These are phyloP conservation scores for Trichoderma simmonsii DNA, from an alignment of 2,329 filamentous ascomycete genomes.

Conservation along the genomic window DNA sequence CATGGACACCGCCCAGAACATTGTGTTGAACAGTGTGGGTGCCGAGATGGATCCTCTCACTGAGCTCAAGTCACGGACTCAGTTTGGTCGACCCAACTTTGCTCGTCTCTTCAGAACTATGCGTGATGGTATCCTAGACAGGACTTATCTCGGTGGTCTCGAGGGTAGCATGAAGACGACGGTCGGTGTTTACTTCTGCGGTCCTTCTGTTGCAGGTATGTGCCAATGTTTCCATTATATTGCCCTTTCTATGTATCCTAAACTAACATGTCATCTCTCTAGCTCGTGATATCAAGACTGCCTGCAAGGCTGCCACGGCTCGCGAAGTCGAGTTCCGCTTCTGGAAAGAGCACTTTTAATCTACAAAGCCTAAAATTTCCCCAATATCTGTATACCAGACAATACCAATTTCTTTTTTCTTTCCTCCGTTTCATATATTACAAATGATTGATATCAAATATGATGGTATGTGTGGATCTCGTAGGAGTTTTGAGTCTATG, in stretches of 20 bases:
- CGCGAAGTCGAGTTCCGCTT: constrained; percentile 90
- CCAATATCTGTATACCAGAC: constrained; percentile 11
- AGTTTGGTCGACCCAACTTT: constrained; percentile 94
- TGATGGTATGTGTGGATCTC: constrained; percentile 8
- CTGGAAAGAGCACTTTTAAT: constrained; percentile 92
- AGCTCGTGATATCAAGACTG: constrained; percentile 81
- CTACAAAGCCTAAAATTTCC: background rate
- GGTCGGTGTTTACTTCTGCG: constrained; percentile 97
- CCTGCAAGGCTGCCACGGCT: constrained; percentile 68
- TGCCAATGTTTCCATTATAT: constrained; percentile 15
- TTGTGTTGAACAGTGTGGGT: constrained; percentile 92
- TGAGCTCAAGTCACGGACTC: constrained; percentile 83
- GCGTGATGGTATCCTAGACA: constrained; percentile 81
- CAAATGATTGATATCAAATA: constrained; percentile 4
- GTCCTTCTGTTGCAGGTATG: constrained; percentile 68
- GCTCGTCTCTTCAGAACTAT: constrained; percentile 73
- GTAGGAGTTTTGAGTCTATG: constrained; percentile 1
- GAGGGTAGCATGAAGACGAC: constrained; percentile 75
- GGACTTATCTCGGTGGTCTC: constrained; percentile 79
- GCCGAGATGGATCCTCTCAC: constrained; percentile 85
- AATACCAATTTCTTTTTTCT: constrained; percentile 11
- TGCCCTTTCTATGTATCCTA: background rate
- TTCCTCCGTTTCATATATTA: background rate
- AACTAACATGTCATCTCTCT: constrained; percentile 34
- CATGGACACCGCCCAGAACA: constrained; percentile 89